These are phyloP conservation scores for Hibiscus mutabilis DNA, from an alignment of 345 rosid species.

Conservation along the genomic window DNA sequence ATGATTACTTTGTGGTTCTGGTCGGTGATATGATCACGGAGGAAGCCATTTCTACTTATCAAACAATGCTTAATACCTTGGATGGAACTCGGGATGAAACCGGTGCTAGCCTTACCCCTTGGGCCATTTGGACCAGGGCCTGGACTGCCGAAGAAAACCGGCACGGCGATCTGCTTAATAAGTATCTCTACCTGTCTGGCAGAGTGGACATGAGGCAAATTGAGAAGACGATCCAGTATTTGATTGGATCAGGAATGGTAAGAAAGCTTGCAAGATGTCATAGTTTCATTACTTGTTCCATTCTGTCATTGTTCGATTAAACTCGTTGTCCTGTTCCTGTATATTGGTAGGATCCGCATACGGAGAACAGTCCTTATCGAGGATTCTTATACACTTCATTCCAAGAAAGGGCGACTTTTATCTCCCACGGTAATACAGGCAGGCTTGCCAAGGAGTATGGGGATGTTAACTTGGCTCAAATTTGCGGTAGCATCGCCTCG, in stretches of 20 bases:
- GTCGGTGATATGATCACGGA: constrained; percentile 89
- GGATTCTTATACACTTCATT: constrained; percentile 90
- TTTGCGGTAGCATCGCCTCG: constrained; percentile 87
- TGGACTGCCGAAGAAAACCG: constrained; percentile 73
- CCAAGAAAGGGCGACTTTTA: constrained; percentile 94
- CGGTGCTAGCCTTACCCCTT: constrained; percentile 59
- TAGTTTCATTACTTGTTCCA: not conserved
- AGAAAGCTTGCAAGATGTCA: constrained; percentile 4
- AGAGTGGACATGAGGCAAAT: constrained; percentile 55
- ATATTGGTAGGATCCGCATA: constrained; percentile 59
- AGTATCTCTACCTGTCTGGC: constrained; percentile 57
- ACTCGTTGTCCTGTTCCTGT: not conserved
- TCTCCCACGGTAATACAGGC: constrained; percentile 93
- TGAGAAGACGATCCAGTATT: constrained; percentile 59
- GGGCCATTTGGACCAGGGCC: constrained; percentile 64
- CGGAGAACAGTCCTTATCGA: constrained; percentile 81
- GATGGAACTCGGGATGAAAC: constrained; percentile 85
- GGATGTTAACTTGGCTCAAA: constrained; percentile 67
- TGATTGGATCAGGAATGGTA: constrained; percentile 69
- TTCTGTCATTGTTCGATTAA: not conserved
- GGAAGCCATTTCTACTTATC: constrained; percentile 82
- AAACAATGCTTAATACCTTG: constrained; percentile 76
- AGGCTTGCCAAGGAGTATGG: constrained; percentile 83
- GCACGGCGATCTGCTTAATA: constrained; percentile 60
- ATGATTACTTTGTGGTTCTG: constrained; percentile 72